Conservation (phyloP, 2,329 filamentous ascomycete species). For the Rachicladosporium sp. region DNA sequence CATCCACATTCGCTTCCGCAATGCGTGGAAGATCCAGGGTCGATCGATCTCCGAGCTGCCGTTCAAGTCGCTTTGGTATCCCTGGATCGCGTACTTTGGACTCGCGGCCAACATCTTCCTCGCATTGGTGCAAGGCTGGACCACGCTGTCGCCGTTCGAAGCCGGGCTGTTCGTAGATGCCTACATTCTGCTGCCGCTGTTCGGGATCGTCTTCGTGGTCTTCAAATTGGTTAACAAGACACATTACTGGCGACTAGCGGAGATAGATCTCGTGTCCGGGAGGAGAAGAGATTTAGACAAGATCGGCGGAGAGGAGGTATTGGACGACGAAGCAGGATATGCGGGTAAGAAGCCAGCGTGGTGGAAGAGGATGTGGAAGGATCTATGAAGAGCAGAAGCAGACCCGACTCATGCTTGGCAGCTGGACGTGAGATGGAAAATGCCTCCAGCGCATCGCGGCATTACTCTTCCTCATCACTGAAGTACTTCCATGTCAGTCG, state of each 20-base stretch:
- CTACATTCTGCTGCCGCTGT: conserved; percentile 43
- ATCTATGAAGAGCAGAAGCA: not conserved
- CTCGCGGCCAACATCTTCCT: conserved; percentile 37
- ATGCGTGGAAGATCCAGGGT: conserved; percentile 49
- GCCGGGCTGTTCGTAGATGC: conserved; percentile 41
- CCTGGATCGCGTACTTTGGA: conserved; percentile 40
- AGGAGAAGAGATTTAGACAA: conserved; percentile 27
- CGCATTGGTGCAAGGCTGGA: conserved; percentile 42
- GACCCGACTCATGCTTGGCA: too few species aligned
- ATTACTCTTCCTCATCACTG: too few species aligned
- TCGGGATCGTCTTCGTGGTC: conserved; percentile 32
- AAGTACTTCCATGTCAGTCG: too few species aligned
- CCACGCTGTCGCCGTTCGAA: conserved; percentile 40
- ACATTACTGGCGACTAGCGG: conserved; percentile 21
- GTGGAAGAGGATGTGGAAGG: conserved; percentile 7
- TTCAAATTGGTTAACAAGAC: conserved; percentile 36
- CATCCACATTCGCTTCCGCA: conserved; percentile 59
- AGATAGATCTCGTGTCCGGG: conserved; percentile 33
- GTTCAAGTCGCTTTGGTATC: conserved; percentile 36
- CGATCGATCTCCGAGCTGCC: conserved; percentile 39
- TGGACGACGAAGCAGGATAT: conserved; percentile 6
- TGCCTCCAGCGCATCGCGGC: too few species aligned
- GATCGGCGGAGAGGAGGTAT: conserved; percentile 1
- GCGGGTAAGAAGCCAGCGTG: conserved; percentile 1
- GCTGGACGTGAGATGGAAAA: too few species aligned